Percentiles rank a stretch among this genome's conserved stretches.
phyloP scores from a whole-genome alignment of 768 basidiomycete genomes.

The Suillus spraguei region DNA sequence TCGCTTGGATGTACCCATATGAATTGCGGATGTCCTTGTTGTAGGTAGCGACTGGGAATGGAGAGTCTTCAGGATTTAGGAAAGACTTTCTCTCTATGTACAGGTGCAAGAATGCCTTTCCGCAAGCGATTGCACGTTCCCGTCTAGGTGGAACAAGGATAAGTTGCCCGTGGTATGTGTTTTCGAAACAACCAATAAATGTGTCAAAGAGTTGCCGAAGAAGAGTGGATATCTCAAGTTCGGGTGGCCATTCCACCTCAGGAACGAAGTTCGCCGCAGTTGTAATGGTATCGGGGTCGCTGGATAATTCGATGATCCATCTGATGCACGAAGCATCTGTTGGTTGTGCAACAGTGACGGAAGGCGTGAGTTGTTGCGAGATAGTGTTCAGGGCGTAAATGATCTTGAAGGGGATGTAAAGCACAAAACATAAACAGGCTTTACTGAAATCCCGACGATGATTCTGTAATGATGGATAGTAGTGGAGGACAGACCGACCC shows the following conservation, averaged over 20 bases:
- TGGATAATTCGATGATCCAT: constrained; percentile 15
- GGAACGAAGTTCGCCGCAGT: constrained; percentile 17
- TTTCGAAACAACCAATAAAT: constrained; percentile 14
- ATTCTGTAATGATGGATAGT: constrained; percentile 4
- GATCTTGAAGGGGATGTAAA: constrained; percentile 9
- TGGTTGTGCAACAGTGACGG: neutral
- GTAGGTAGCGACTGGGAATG: neutral
- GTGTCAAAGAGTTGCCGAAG: constrained; percentile 13
- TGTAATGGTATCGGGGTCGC: constrained; percentile 14
- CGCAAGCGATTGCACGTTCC: constrained; percentile 13
- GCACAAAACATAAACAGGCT: neutral
- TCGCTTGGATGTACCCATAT: constrained; percentile 13
- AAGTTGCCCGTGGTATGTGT: constrained; percentile 7
- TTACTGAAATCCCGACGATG: constrained; percentile 4
- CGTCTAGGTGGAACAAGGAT: constrained; percentile 7
- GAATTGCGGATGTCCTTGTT: constrained; percentile 8
- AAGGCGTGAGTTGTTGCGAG: neutral
- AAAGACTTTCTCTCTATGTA: constrained; percentile 13
- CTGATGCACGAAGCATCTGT: constrained; percentile 9
- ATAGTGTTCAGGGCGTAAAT: neutral
- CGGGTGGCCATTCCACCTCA: constrained; percentile 17
- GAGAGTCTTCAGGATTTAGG: neutral
- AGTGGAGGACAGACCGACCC: neutral
- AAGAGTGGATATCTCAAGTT: constrained; percentile 16
- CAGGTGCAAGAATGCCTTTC: constrained; percentile 14